These are phyloP conservation scores for Trichaptum fuscoviolaceum DNA, from an alignment of 768 basidiomycete genomes.

Conservation along the genomic window DNA sequence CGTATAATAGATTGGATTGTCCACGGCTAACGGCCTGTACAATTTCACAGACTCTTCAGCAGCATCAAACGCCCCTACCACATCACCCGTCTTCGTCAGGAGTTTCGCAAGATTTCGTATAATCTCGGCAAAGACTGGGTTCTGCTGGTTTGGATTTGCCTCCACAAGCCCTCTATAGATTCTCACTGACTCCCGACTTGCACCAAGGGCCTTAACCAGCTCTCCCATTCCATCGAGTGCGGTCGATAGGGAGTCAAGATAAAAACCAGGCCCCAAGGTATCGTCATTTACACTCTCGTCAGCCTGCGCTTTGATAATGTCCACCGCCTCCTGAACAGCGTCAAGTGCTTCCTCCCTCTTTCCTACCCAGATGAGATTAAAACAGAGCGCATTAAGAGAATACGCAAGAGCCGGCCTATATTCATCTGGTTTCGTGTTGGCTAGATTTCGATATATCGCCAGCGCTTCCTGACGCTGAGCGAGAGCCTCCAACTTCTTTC, in stretches of 20 bases:
- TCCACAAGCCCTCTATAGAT: not conserved
- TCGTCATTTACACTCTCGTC: not conserved
- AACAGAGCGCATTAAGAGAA: not conserved
- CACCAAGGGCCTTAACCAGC: slow-evolving; percentile 8
- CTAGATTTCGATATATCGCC: slow-evolving; percentile 1
- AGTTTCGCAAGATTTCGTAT: not conserved
- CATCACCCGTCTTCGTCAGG: not conserved
- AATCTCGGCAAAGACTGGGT: not conserved
- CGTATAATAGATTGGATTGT: not conserved
- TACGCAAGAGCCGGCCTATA: not conserved
- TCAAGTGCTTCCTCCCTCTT: not conserved
- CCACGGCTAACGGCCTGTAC: not conserved
- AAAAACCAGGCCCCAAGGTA: slow-evolving; percentile 1
- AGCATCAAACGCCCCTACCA: not conserved
- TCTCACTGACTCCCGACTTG: slow-evolving; percentile 7
- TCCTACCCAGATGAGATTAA: not conserved
- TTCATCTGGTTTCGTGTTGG: not conserved
- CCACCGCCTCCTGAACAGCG: not conserved
- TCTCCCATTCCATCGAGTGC: slow-evolving; percentile 7
- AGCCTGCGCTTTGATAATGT: not conserved
- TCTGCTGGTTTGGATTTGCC: not conserved
- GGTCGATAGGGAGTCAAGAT: slow-evolving; percentile 9
- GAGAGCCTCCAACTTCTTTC: not conserved
- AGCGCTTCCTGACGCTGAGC: not conserved
- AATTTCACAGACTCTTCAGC: not conserved